Percentiles rank a stretch among this genome's conserved stretches.
Conservation (phyloP, 169 alveolate genomes). For the Blepharisma undulans region DNA sequence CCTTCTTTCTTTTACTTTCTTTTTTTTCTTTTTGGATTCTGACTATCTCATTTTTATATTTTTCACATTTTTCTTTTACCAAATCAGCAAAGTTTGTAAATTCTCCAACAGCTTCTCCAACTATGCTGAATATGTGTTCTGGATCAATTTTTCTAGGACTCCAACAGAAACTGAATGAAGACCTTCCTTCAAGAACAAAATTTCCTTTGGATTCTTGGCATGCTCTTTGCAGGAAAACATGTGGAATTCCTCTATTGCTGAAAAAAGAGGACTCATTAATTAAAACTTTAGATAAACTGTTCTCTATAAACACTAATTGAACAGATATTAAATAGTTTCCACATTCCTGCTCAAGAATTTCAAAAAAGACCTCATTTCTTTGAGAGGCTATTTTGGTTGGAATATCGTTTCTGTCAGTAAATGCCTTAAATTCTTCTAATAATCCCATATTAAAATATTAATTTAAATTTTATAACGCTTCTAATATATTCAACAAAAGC, state of each 20-base stretch:
- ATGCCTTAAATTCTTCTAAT: neutral
- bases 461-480: too few species aligned
- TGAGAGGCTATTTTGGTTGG: too few species aligned
- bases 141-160: neutral
- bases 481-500: too few species aligned
- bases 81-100: neutral
- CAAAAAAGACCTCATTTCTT: neutral
- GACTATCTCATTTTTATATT: neutral
- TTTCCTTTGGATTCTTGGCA: neutral
- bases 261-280: neutral
- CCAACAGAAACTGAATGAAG: neutral
- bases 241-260: neutral
- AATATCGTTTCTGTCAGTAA: neutral
- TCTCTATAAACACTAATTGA: neutral
- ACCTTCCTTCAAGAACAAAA: neutral
- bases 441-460: neutral
- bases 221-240: neutral
- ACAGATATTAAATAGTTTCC: neutral
- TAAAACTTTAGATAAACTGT: neutral
- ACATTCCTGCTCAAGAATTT: neutral
- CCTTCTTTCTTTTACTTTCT: neutral
- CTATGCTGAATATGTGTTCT: neutral
- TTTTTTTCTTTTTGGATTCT: neutral
- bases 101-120: neutral
- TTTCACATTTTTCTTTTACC: neutral